Base-by-base conservation (phyloP, 2,329 filamentous ascomycete species). In the Leptographium radiaticola region DNA sequence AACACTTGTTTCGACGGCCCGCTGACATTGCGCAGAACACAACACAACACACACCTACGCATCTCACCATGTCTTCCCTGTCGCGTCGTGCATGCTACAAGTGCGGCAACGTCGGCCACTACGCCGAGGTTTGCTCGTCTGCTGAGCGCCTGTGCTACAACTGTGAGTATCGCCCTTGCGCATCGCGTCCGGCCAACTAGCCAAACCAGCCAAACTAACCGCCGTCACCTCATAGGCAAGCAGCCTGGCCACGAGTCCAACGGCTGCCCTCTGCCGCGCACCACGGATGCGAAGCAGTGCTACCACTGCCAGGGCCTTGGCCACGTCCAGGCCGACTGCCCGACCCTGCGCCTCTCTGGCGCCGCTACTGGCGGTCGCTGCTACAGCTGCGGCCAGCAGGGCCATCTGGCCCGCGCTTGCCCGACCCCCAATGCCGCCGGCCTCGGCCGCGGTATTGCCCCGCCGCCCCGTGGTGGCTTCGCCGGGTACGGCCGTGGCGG, bases 81-180 rank as follows among this genome's bases (percentile, higher is more conserved):
- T 87, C 85, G 67, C 85, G 86, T 71, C 84, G 86, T 72, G 86
- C 86, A 63, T 90, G 86, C 78, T 87, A 87, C 77, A 87, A 84
- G 71, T 84, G 81, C 73, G 86, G 86, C 74, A 89, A 89, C 65
- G 84, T 89, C 69, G 86, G 86, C 70, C 86, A 89, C 70, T 83
- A 81, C 61, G 76, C 75, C 67, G 90, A 97, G 80, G 90, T 95
- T 63, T 98, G 93, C 86, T 93, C 91, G 58, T 96, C 91, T 57
- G 87, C 90, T 57, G 91, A 98, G 80, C 88, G 93, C 67, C 86
- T 98, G 66, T 98, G 93, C 85, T 98, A 98, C 77, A 98, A 98
- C 79, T 98, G 93, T 90, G 77, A 70, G 84, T 73, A 58, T 33
- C 39, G 25, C 25, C 30, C 12, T 12, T 4, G 12, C 20, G n/a